phyloP scores from a whole-genome alignment of 176 grass and related monocot genomes.

The Elaeis guineensis region DNA sequence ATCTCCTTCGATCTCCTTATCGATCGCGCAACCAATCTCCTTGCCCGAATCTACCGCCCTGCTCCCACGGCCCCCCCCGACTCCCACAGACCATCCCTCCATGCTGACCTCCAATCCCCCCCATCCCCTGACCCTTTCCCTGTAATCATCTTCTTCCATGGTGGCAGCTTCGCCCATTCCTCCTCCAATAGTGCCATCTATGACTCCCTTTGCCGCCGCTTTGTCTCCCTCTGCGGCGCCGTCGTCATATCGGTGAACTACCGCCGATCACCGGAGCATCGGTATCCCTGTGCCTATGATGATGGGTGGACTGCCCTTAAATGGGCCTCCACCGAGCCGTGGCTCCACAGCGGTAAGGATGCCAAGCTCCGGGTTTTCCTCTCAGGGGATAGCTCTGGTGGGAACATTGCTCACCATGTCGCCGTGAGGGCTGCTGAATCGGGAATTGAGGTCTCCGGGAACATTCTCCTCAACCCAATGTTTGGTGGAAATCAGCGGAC shows the following conservation, averaged over 20 bases:
- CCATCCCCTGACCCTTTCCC: conserved; percentile 60
- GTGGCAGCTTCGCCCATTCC: conserved; percentile 94
- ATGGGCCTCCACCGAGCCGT: conserved; percentile 63
- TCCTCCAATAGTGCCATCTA: conserved; percentile 72
- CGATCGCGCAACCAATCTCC: conserved; percentile 44
- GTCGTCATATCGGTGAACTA: conserved; percentile 92
- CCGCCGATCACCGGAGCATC: conserved; percentile 72
- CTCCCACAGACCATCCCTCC: conserved; percentile 23
- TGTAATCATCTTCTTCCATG: conserved; percentile 98
- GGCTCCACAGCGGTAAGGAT: conserved; percentile 52
- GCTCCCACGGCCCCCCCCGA: conserved; percentile 13
- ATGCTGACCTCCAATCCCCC: conserved; percentile 38
- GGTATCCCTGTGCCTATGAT: conserved; percentile 86
- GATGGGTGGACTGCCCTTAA: conserved; percentile 82
- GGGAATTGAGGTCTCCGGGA: conserved; percentile 61
- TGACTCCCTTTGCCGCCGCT: conserved; percentile 67
- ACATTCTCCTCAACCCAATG: conserved; percentile 94
- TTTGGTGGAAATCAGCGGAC: conserved; percentile 66
- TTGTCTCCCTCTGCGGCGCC: conserved; percentile 59
- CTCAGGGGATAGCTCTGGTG: conserved; percentile 84
- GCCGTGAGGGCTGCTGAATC: conserved; percentile 62
- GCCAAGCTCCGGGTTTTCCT: conserved; percentile 61
- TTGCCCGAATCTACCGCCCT: conserved; percentile 81
- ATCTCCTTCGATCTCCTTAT: conserved; percentile 80
- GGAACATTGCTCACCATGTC: conserved; percentile 97